Evolutionary conservation across 768 basidiomycete genomes (phyloP).

Genomic region (Tubosaeta sp.): DNA sequence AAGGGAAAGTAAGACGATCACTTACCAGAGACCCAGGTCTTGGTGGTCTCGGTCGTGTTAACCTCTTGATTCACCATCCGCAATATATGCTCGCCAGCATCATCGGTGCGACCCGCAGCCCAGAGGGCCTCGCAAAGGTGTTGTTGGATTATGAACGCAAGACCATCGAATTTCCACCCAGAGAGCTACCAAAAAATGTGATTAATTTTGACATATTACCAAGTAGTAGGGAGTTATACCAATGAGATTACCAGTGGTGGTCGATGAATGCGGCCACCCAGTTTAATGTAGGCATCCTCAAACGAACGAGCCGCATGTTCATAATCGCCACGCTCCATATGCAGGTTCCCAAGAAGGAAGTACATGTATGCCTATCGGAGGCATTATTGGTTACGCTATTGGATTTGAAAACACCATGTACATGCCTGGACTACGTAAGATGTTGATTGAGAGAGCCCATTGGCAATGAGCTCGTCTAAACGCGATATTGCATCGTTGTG

Average conservation of each 20-base stretch:
- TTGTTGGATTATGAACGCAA: not conserved
- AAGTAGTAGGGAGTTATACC: not conserved
- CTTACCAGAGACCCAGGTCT: not conserved
- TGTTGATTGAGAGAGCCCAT: not conserved
- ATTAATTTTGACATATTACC: not conserved
- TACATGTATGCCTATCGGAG: not conserved
- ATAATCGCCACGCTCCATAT: not conserved
- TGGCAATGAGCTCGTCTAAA: not conserved
- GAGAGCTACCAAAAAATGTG: not conserved
- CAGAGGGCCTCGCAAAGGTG: slow-evolving; percentile 3
- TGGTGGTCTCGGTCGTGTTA: not conserved
- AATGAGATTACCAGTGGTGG: not conserved
- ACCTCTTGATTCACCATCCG: not conserved
- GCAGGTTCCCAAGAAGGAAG: not conserved
- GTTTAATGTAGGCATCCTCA: not conserved
- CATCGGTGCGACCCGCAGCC: not conserved
- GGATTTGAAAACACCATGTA: not conserved
- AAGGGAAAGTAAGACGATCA: too few species aligned
- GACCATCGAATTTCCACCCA: slow-evolving; percentile 6
- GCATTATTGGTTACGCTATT: not conserved
- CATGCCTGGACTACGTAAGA: not conserved
- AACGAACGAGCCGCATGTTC: not conserved
- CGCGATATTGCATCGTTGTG: slow-evolving; percentile 5
- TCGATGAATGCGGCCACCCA: not conserved
- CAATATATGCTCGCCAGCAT: not conserved